Conservation (phyloP, 2,329 filamentous ascomycete genomes). For the Colletotrichum sp. region DNA sequence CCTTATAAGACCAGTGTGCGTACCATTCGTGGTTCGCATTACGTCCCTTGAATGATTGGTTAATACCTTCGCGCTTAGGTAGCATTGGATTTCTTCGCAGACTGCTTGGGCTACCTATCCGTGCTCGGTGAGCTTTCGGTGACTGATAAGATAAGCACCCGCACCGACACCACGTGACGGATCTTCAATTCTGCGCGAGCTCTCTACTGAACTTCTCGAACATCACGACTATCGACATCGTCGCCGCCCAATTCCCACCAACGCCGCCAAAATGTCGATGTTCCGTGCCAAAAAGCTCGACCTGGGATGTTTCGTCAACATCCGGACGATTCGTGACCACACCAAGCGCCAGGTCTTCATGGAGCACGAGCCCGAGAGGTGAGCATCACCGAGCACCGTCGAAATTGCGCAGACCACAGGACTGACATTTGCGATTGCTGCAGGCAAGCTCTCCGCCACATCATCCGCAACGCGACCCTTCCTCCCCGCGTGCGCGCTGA, state of each 20-base stretch:
- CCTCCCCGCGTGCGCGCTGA: conserved; percentile 83
- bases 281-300: conserved; percentile 92
- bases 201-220: background rate
- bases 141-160: background rate
- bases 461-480: conserved; percentile 90
- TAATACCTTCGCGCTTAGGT: background rate
- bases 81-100: background rate
- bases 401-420: background rate
- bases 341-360: conserved; percentile 95
- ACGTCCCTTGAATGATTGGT: background rate
- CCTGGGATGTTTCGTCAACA: conserved; percentile 85
- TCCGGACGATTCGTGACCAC: conserved; percentile 88
- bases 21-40: background rate
- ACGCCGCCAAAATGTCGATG: conserved; percentile 70
- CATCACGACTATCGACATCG: background rate
- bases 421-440: background rate
- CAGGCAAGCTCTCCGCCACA: conserved; percentile 91
- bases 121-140: background rate
- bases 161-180: background rate
- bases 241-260: background rate
- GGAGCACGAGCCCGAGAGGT: conserved; percentile 88
- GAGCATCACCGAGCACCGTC: conserved; percentile 21
- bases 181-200: background rate
- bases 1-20: background rate
- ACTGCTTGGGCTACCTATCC: background rate